These are phyloP conservation scores for Puccinia hordei DNA, from an alignment of 1,284 basidiomycete species.

Conservation along the genomic window DNA sequence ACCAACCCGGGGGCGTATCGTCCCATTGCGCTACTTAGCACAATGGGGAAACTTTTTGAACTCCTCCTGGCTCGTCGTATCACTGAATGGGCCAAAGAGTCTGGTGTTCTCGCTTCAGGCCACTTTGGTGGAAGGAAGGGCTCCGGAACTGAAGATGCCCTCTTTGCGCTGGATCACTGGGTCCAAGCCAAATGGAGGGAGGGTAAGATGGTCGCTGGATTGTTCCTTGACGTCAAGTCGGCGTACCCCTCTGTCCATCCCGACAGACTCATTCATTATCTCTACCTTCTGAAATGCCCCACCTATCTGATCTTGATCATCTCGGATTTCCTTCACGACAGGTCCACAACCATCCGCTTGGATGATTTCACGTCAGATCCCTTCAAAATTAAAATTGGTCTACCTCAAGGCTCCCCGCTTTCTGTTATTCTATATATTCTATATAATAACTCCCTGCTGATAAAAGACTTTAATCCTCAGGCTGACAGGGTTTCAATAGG, in stretches of 20 bases:
- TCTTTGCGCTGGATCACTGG: not conserved
- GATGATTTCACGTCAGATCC: not conserved
- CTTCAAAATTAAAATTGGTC: not conserved
- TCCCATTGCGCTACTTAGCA: slow-evolving; percentile 16
- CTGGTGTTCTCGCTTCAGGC: not conserved
- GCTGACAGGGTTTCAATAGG: not conserved
- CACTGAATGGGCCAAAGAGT: not conserved
- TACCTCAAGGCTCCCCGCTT: slow-evolving; percentile 18
- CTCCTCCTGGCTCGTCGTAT: not conserved
- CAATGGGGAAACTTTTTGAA: slow-evolving; percentile 15
- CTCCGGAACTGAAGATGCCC: not conserved
- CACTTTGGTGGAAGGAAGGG: not conserved
- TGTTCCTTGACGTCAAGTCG: slow-evolving; percentile 28
- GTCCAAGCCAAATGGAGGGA: not conserved
- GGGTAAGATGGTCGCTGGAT: not conserved
- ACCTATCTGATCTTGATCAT: not conserved
- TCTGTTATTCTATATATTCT: slow-evolving; percentile 22
- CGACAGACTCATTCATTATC: not conserved
- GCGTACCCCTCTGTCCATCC: slow-evolving; percentile 27
- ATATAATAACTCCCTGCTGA: not conserved
- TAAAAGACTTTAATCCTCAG: not conserved
- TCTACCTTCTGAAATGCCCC: not conserved
- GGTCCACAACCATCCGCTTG: not conserved
- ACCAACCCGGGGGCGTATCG: not conserved
- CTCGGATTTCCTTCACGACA: not conserved